Base-by-base conservation (phyloP, 169 alveolate species). In the Cryptosporidium felis region DNA sequence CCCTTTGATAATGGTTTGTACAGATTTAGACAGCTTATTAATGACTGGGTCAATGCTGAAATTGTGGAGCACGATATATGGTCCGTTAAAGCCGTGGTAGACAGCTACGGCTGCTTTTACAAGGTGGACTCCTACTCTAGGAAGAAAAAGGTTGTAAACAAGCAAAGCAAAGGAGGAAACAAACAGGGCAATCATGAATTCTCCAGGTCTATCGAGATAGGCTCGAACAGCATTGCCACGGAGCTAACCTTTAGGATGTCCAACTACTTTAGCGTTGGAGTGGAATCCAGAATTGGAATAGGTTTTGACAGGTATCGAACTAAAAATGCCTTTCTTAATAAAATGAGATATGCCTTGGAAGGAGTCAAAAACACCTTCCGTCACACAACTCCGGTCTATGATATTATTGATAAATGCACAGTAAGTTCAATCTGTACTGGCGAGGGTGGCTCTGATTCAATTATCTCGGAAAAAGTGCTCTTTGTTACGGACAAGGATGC, bases 201-300 rank as follows among this genome's bases (percentile, higher is more conserved):
- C 58, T 42, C 62, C 38, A 82, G 16, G 32, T 46, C 60, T 0
- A 5, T 40, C 41, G 62, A 82, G 26, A 30, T 62, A 28, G 90
- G 81, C 28, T 28, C 88, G 45, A 59, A 80, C 30, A 66, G 40
- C 34, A 46, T 62, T 8, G 61, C 80, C 49, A 89, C 38, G 66
- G 80, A 28, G 32, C 60, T 81, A 18, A 62, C 81, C 16, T 89
- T 90, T 49, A 79, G 80, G 32, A 95, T 95, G 97, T 91, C 96
- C n/a, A 95, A 96, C 82, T 96, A 95, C 81, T 95, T 94, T 82
- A 93, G 97, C 62, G 90, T 96, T 28, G 99, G 99, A 3, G 93
- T 93, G 44, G 99, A 95, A 90, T 96, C 97, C 18, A 81, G 97
- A 80, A 94, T 96, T 51, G 99, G 98, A 4, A 88, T 94, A 38